Evolutionary conservation across 176 grass and related monocot species (phyloP).

Genomic region (Oryza glumipatula): DNA sequence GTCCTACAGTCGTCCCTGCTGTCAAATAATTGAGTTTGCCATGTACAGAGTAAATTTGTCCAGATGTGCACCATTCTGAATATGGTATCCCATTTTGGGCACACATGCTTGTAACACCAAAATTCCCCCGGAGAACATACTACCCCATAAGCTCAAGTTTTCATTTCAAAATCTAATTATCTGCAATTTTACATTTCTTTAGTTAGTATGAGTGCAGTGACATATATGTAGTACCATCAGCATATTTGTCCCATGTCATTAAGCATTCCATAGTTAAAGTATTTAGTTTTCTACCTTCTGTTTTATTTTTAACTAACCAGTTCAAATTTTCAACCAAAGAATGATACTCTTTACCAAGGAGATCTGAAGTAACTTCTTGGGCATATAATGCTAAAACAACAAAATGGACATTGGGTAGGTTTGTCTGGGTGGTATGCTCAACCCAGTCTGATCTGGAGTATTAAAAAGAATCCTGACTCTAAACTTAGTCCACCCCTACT

Average conservation of each 20-base stretch:
- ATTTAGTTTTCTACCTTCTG: not conserved
- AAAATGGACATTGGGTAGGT: not conserved
- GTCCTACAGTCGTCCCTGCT: no score
- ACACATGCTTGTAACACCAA: not conserved
- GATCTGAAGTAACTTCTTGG: not conserved
- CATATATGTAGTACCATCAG: not conserved
- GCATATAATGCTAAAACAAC: not conserved
- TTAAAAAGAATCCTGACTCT: not conserved
- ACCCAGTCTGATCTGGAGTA: not conserved
- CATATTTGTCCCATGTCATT: not conserved
- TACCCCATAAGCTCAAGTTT: not conserved
- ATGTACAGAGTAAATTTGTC: no score
- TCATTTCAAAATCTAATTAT: conserved; percentile 7
- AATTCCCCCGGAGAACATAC: not conserved
- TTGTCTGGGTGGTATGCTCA: not conserved
- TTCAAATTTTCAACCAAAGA: not conserved
- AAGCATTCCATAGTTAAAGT: not conserved
- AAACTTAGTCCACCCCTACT: not conserved
- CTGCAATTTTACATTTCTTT: not conserved
- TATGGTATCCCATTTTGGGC: not conserved
- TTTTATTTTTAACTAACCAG: not conserved
- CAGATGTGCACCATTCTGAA: not conserved
- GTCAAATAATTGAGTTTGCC: no score
- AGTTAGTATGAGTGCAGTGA: not conserved
- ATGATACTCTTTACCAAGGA: not conserved